Conservation (phyloP, 352 stramenopile species). For the Aphanomyces euteiches region DNA sequence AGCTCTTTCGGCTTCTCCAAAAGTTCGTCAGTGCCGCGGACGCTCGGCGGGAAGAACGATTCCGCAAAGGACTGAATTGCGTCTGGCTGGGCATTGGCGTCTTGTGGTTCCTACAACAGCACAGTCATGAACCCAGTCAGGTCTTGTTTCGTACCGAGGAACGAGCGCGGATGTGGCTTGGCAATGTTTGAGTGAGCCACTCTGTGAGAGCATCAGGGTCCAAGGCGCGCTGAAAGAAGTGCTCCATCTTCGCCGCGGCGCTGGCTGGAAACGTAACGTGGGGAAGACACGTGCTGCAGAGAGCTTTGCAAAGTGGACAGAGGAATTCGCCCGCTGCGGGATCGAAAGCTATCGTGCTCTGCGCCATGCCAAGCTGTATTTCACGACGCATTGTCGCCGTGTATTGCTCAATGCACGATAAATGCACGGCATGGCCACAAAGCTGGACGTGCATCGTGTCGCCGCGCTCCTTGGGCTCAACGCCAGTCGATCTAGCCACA, state of each 20-base stretch:
- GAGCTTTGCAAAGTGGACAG: slow-evolving; percentile 85
- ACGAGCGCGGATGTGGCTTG: neutral
- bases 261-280: slow-evolving; percentile 41
- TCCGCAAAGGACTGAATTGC: slow-evolving; percentile 11
- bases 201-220: neutral
- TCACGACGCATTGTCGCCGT: slow-evolving; percentile 81
- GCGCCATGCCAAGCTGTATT: slow-evolving; percentile 61
- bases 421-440: slow-evolving; percentile 88
- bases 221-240: slow-evolving; percentile 12
- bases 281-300: slow-evolving; percentile 89
- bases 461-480: slow-evolving; percentile 17
- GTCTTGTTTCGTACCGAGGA: no score
- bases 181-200: neutral
- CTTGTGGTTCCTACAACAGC: no score
- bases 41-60: neutral
- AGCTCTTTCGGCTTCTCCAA: neutral
- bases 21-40: neutral
- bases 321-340: slow-evolving; percentile 84
- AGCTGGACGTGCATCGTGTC: slow-evolving; percentile 71
- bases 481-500: neutral
- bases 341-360: slow-evolving; percentile 81
- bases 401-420: slow-evolving; percentile 86
- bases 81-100: neutral
- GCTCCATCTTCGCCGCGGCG: neutral
- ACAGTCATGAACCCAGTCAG: no score